These are phyloP conservation scores for Globisporangium irregulare DNA, from an alignment of 352 stramenopile species.

Conservation along the genomic window DNA sequence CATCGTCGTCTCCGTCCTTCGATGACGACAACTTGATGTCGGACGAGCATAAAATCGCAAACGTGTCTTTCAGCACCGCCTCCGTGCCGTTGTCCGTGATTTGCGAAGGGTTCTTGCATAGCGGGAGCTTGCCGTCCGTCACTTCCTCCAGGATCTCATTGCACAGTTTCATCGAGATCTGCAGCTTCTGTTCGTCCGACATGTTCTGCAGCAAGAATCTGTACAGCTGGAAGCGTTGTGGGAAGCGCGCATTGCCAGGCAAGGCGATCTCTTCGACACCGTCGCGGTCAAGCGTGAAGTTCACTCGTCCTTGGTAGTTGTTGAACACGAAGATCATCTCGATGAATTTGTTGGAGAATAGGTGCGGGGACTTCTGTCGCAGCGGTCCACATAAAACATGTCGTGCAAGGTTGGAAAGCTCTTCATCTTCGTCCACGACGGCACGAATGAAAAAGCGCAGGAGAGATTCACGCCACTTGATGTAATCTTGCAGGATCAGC, in stretches of 20 bases:
- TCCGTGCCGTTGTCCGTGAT: conserved; percentile 87
- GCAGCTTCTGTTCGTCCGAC: conserved; percentile 95
- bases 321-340: conserved; percentile 98
- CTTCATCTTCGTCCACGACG: conserved; percentile 92
- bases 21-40: conserved; percentile 81
- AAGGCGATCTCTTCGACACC: conserved; percentile 62
- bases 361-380: conserved; percentile 89
- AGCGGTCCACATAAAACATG: conserved; percentile 91
- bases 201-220: conserved; percentile 93
- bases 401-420: conserved; percentile 91
- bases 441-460: conserved; percentile 95
- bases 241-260: conserved; percentile 48
- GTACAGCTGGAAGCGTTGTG: conserved; percentile 90
- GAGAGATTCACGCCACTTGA: conserved; percentile 97
- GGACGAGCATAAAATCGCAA: conserved; percentile 81
- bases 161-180: conserved; percentile 93
- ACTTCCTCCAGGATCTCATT: conserved; percentile 93
- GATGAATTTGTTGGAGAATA: conserved; percentile 97
- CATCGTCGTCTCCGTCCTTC: conserved; percentile 55
- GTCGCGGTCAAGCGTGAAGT: conserved; percentile 63
- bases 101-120: conserved; percentile 71
- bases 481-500: conserved; percentile 97
- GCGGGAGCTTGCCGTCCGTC: conserved; percentile 67
- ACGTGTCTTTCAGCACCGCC: conserved; percentile 83
- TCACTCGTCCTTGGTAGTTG: conserved; percentile 59